Conservation (phyloP, 768 basidiomycete genomes). For the Auriscalpium orientale region DNA sequence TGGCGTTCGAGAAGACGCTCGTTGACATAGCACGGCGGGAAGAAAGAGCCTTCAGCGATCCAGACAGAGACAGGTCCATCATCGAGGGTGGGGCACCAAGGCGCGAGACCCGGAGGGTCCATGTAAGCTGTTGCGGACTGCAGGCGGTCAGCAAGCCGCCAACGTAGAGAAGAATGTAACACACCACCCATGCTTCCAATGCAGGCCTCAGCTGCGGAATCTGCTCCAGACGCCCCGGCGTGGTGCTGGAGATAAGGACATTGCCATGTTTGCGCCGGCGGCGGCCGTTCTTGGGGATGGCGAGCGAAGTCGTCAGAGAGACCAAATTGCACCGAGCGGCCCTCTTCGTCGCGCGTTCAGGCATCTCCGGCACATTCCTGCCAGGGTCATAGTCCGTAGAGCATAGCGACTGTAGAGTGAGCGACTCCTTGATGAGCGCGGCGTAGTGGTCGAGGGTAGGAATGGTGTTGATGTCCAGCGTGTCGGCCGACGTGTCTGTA, state of each 20-base stretch:
- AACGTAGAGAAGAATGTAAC: not conserved
- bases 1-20: conserved; percentile 1
- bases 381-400: not conserved
- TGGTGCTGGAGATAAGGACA: conserved; percentile 13
- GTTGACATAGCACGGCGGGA: conserved; percentile 12
- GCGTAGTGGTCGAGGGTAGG: conserved; percentile 7
- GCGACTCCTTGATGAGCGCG: conserved; percentile 10
- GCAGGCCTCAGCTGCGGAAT: conserved; percentile 9
- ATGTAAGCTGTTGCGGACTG: conserved; percentile 4
- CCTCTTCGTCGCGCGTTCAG: not conserved
- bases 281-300: conserved; percentile 5
- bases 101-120: conserved; percentile 8
- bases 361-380: not conserved
- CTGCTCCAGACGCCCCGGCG: conserved; percentile 7
- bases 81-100: conserved; percentile 14
- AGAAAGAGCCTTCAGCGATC: conserved; percentile 14
- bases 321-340: conserved; percentile 6
- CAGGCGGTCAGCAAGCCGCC: not conserved
- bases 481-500: conserved; percentile 6
- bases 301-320: conserved; percentile 11
- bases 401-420: conserved; percentile 9
- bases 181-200: conserved; percentile 14
- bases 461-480: conserved; percentile 9
- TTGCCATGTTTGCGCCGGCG: conserved; percentile 4
- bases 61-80: conserved; percentile 1